These are phyloP conservation scores for Vachellia pachyceras DNA, from an alignment of 306 rosid species.

Conservation along the genomic window DNA sequence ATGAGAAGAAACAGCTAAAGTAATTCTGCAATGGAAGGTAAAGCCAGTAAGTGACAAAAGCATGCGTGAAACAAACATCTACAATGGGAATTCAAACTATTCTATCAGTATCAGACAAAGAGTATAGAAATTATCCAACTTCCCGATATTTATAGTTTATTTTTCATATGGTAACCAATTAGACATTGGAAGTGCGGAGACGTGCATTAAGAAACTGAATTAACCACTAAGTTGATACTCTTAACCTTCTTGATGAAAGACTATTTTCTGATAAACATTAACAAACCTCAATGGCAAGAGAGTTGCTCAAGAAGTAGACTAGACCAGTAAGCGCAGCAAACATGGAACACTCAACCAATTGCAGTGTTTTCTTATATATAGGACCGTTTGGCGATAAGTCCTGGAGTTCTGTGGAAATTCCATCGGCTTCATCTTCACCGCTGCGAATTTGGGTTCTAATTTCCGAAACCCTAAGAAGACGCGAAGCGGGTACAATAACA, in stretches of 20 bases:
- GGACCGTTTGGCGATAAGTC: slow-evolving; percentile 76
- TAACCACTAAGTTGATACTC: background rate
- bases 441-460: slow-evolving; percentile 35
- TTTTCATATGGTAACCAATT: background rate
- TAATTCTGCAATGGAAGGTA: slow-evolving; percentile 69
- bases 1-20: slow-evolving; percentile 88
- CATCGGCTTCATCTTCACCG: slow-evolving; percentile 41
- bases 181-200: background rate
- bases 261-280: background rate
- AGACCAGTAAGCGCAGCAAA: slow-evolving; percentile 93
- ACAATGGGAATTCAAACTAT: background rate
- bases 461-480: slow-evolving; percentile 51
- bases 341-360: slow-evolving; percentile 98
- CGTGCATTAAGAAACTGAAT: background rate
- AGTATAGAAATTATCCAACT: background rate
- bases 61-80: background rate
- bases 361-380: slow-evolving; percentile 77
- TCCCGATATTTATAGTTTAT: background rate
- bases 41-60: slow-evolving; percentile 16
- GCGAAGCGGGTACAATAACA: slow-evolving; percentile 36
- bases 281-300: slow-evolving; percentile 89
- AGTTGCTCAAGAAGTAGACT: slow-evolving; percentile 93
- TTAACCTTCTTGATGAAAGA: background rate
- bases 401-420: slow-evolving; percentile 43
- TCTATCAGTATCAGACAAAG: background rate